Evolutionary conservation across 371 early-diverging fungal species (phyloP), one percentile per base, ranked within the genome.

Genomic region (Mucor sp.): DNA sequence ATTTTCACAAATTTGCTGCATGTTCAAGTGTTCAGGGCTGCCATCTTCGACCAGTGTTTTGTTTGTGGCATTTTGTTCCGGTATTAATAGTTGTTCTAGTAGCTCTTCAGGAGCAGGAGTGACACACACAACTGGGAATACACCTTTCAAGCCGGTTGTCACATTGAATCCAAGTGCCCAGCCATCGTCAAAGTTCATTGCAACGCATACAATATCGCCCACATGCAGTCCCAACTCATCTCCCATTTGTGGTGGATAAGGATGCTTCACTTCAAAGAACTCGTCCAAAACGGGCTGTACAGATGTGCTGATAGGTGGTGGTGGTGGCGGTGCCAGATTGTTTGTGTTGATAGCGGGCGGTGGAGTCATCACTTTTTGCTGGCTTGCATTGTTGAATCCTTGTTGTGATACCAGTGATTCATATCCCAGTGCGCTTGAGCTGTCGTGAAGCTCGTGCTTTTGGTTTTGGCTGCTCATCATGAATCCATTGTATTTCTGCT

Each of bases 91-190:
- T 63, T 74, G 74, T 53, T 83, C 81, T 58, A 79, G 64, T 14
- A 80, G 60, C 30, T 76, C 78, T 25, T 66, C 71, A 39, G 80
- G 72, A 9, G 75, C 74, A 43, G 76, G 77, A 39, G 76, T 50
- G 1, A 90, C 85, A 69, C 91, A 90, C 6, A 87, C 87, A 15
- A 89, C 59, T 6, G 93, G 93, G 77, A 93, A 93, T 8, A 89
- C 91, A 12, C 93, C 93, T 55, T 80, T 81, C 28, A 79, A 74
- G 9, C 89, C 87, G 1, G 91, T 87, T 50, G 83, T 82, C 59
- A 87, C 85, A 80, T 90, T 91, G 48, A 81, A 77, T 3, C 92
- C 92, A 8, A 90, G 79, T 17, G 86, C 92, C 92, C 92, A 91
- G 2, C 90, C 90, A 68, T 91, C 91, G 63, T 89, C 88, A 69